Base-by-base conservation (phyloP, 305 asterid genomes). In the Fraxinus latifolia region DNA sequence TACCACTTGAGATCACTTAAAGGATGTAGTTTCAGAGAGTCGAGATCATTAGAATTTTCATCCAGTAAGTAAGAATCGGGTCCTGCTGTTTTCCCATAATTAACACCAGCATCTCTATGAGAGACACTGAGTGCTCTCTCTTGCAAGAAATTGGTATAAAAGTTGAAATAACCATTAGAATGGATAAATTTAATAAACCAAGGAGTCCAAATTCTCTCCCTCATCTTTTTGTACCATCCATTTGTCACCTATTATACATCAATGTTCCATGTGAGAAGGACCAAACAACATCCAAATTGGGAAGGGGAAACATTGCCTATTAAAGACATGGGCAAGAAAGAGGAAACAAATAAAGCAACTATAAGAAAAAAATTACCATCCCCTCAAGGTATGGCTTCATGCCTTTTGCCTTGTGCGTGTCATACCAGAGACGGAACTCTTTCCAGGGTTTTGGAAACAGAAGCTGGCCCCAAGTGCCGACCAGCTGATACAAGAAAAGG, bases 401-500 rank as follows among this genome's bases (percentile, higher is more conserved):
- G 62, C 92, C 92, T 85, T 93, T 92, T 44, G 96, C 87, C 84
- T 95, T 95, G 84, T 92, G 95, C 1, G 27, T 21, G 82, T 95
- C 97, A 53, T 93, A 92, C 98, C 98, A 95, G 42, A 90, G 71
- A 21, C 97, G 97, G 74, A 95, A 95, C 84, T 95, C 98, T 86
- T 92, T 95, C 98, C 98, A 95, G 53, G 95, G 97, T 84, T 88
- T 87, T 8, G 98, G 98, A 88, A 95, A 95, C 76, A 95, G 84
- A 86, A 95, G 98, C 89, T 93, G 97, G 17, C 98, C 98, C 98
- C 98, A 95, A 36, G 98, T 95, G 73, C 97, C 98, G 84, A 95
- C 97, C 37, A 95, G 90, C 88, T 93, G 98, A 85, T 93, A 95
- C 86, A 95, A 85, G 88, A 95, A 93, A 74, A 95, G 82, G 79